A percentile compares a stretch with the other conserved stretches of the same genome.
These are phyloP conservation scores for Parsonsia alboflavescens DNA, from an alignment of 257 asterid genomes.

Conservation along the genomic window DNA sequence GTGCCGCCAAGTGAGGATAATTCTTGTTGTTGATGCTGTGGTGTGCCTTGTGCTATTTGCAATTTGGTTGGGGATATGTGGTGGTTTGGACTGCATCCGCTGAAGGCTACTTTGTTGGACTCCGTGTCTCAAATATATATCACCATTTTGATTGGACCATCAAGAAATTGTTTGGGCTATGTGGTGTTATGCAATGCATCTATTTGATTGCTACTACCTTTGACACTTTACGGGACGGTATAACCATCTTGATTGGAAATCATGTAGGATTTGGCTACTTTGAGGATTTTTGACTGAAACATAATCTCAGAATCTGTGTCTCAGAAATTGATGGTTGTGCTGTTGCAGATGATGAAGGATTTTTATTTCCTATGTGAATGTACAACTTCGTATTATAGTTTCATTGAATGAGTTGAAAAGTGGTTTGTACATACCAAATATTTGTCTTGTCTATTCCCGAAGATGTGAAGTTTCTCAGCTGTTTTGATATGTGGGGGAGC, in stretches of 20 bases:
- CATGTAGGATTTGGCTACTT: background rate
- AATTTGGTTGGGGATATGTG: conserved; percentile 66
- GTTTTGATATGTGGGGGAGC: background rate
- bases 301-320: background rate
- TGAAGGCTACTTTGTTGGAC: conserved; percentile 13
- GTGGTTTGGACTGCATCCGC: conserved; percentile 55
- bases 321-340: background rate
- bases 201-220: conserved; percentile 15
- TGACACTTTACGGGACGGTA: background rate
- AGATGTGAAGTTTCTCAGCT: background rate
- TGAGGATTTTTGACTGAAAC: background rate
- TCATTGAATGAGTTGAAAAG: conserved; percentile 4
- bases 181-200: conserved; percentile 54
- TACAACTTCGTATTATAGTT: background rate
- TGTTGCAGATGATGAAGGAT: background rate
- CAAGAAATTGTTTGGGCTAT: conserved; percentile 29
- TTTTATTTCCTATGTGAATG: conserved; percentile 1
- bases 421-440: conserved; percentile 15
- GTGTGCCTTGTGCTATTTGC: conserved; percentile 49
- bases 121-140: background rate
- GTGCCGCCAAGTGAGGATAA: conserved; percentile 58
- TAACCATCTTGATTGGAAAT: conserved; percentile 9
- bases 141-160: conserved; percentile 2
- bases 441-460: background rate
- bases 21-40: conserved; percentile 60